These are phyloP conservation scores for Boletus rufocinnamomeus DNA, from an alignment of 768 basidiomycete genomes.

Conservation along the genomic window DNA sequence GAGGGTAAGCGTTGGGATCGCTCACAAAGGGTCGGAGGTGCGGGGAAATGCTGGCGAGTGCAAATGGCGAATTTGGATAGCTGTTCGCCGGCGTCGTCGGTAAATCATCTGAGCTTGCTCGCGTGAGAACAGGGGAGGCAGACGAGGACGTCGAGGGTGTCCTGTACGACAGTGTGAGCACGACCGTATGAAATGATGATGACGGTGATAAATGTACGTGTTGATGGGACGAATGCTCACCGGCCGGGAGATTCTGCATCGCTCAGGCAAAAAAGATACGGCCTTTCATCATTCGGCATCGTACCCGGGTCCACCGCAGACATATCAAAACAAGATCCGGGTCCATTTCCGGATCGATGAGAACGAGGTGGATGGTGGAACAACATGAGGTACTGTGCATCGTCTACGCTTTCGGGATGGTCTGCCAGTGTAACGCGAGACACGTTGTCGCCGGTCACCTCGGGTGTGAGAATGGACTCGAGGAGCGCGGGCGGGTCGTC, in stretches of 20 bases:
- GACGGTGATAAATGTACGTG: too few relatives aligned
- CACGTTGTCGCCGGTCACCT: background rate
- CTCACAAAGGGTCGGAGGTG: background rate
- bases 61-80: conserved; percentile 1
- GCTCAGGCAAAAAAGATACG: background rate
- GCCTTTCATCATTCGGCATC: background rate
- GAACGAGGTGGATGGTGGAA: background rate
- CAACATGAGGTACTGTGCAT: background rate
- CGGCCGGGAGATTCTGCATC: background rate
- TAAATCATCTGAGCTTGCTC: background rate
- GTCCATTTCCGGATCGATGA: background rate
- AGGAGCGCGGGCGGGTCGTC: conserved; percentile 52
- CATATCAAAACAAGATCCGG: background rate
- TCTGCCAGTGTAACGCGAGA: background rate
- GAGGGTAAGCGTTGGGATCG: background rate
- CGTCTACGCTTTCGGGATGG: background rate
- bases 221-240: background rate
- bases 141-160: conserved; percentile 9
- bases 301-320: background rate
- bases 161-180: background rate
- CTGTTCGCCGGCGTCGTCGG: conserved; percentile 5
- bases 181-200: background rate
- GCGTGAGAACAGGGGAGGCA: conserved; percentile 4
- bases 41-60: background rate
- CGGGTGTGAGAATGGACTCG: background rate